Evolutionary conservation across 2,329 filamentous ascomycete species (phyloP).

Genomic region (Arachnomyces sp.): DNA sequence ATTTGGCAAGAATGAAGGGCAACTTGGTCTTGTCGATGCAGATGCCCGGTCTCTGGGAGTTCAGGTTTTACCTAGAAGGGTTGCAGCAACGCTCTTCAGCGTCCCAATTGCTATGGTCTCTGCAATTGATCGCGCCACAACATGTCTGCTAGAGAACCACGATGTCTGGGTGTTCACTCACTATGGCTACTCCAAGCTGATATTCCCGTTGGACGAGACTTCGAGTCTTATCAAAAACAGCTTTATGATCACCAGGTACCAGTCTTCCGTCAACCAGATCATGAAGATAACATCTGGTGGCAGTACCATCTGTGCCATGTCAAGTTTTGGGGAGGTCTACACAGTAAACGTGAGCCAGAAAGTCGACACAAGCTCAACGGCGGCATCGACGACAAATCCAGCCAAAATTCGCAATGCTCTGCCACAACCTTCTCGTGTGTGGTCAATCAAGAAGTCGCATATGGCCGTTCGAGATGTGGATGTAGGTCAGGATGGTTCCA

Average conservation of each 20-base stretch:
- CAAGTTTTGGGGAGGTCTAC: slow-evolving; percentile 76
- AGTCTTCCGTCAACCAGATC: slow-evolving; percentile 59
- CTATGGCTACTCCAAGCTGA: slow-evolving; percentile 87
- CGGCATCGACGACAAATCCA: slow-evolving; percentile 81
- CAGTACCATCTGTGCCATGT: slow-evolving; percentile 84
- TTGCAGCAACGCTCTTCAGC: slow-evolving; percentile 74
- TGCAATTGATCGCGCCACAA: slow-evolving; percentile 84
- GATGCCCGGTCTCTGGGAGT: slow-evolving; percentile 83
- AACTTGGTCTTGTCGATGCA: slow-evolving; percentile 87
- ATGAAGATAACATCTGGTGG: slow-evolving; percentile 72
- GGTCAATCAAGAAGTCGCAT: slow-evolving; percentile 76
- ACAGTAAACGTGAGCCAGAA: slow-evolving; percentile 69
- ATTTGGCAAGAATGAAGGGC: slow-evolving; percentile 91
- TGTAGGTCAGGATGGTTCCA: slow-evolving; percentile 85
- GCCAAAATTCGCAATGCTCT: slow-evolving; percentile 79
- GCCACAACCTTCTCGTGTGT: slow-evolving; percentile 70
- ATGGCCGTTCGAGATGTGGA: slow-evolving; percentile 80
- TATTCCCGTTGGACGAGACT: slow-evolving; percentile 66
- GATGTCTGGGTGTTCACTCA: slow-evolving; percentile 93
- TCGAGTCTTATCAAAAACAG: slow-evolving; percentile 61
- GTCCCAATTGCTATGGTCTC: slow-evolving; percentile 67
- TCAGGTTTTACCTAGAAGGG: slow-evolving; percentile 74
- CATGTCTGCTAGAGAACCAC: slow-evolving; percentile 73
- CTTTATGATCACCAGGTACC: slow-evolving; percentile 57
- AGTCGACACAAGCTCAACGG: slow-evolving; percentile 50